Percentiles rank a stretch among this genome's conserved stretches.
Conservation (phyloP, 805 yeast species). For the Vanderwaltozyma verrucispora region DNA sequence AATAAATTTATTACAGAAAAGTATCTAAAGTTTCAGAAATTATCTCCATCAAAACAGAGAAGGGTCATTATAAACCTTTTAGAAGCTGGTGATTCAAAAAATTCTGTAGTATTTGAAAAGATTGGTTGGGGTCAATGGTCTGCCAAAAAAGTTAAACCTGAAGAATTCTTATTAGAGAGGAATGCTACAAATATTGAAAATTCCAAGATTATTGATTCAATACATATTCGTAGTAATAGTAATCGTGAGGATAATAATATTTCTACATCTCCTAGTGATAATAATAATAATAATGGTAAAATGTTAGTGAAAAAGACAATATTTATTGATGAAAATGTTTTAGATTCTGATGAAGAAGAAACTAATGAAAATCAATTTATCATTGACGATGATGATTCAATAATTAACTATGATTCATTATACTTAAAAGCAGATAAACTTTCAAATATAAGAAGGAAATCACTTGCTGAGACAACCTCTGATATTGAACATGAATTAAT, state of each 20-base stretch:
- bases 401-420: not conserved
- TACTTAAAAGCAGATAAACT: not conserved
- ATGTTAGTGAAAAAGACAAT: too few species aligned
- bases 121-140: slow-evolving; percentile 97
- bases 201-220: slow-evolving; percentile 34
- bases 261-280: too few species aligned
- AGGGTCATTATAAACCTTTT: slow-evolving; percentile 80
- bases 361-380: slow-evolving; percentile 10
- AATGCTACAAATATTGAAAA: slow-evolving; percentile 31
- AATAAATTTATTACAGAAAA: slow-evolving; percentile 65
- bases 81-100: slow-evolving; percentile 51
- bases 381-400: slow-evolving; percentile 1
- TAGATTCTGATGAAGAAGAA: slow-evolving; percentile 25
- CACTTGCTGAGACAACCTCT: slow-evolving; percentile 20
- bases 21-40: slow-evolving; percentile 66
- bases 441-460: slow-evolving; percentile 12
- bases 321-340: slow-evolving; percentile 33
- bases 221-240: not conserved
- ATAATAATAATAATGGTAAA: too few species aligned
- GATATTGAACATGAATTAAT: slow-evolving; percentile 10
- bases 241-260: not conserved
- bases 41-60: slow-evolving; percentile 81
- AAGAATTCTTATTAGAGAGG: slow-evolving; percentile 31
- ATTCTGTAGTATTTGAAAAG: slow-evolving; percentile 67
- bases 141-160: slow-evolving; percentile 37